A percentile compares a stretch with the other conserved stretches of the same genome.
phyloP scores from a whole-genome alignment of 495 filamentous ascomycete species.

The Glonium stellatum region DNA sequence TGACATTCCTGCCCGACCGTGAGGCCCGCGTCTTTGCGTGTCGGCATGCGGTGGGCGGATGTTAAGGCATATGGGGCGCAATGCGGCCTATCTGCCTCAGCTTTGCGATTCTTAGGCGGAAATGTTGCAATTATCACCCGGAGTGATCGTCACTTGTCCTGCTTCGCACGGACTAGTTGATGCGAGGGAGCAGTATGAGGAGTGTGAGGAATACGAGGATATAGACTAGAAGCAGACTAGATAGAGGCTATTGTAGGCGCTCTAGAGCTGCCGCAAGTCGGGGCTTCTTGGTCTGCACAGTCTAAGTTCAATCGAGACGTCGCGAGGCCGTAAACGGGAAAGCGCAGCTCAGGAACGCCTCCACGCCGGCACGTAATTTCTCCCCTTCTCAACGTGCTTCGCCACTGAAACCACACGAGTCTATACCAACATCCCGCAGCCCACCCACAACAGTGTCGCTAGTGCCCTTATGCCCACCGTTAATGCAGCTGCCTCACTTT shows the following conservation, averaged over 20 bases:
- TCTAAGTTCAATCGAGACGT: too few relatives aligned
- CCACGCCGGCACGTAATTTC: background rate
- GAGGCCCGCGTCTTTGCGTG: background rate
- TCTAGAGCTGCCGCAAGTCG: background rate
- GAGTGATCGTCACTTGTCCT: background rate
- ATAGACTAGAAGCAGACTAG: background rate
- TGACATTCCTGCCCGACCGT: background rate
- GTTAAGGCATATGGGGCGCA: background rate
- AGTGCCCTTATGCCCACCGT: background rate
- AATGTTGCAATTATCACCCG: background rate
- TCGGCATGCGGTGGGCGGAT: background rate
- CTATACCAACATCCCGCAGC: background rate
- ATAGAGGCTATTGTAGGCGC: background rate
- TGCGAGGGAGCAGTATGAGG: background rate
- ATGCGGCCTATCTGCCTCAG: background rate
- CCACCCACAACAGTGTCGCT: background rate
- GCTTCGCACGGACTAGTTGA: background rate
- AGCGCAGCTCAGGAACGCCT: background rate
- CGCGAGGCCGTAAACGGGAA: too few relatives aligned
- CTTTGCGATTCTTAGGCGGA: background rate
- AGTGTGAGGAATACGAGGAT: too few relatives aligned
- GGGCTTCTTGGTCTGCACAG: background rate
- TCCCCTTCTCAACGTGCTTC: background rate
- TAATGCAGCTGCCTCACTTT: background rate
- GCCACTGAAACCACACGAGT: background rate